These are phyloP conservation scores for Nakataea oryzae DNA, from an alignment of 2,329 filamentous ascomycete genomes.

Conservation along the genomic window DNA sequence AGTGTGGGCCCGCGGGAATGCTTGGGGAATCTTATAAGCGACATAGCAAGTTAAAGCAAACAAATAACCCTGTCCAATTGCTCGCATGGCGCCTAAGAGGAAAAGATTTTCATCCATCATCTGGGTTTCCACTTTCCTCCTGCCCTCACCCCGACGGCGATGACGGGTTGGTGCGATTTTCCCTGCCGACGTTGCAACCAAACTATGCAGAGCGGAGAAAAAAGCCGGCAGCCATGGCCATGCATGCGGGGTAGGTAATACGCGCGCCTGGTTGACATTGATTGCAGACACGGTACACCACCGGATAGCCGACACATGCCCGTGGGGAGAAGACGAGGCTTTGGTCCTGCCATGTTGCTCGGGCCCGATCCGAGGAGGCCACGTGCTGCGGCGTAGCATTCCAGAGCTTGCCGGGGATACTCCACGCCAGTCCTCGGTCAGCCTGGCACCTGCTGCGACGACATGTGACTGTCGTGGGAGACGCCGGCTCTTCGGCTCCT, in stretches of 20 bases:
- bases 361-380: background rate
- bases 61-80: background rate
- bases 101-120: background rate
- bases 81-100: background rate
- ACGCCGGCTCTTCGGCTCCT: background rate
- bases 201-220: background rate
- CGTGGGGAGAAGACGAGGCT: background rate
- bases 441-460: background rate
- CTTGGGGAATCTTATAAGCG: background rate
- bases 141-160: background rate
- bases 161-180: background rate
- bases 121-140: too few species aligned
- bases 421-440: background rate
- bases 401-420: background rate
- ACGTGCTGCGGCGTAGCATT: background rate
- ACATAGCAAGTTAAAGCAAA: background rate
- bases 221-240: background rate
- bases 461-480: background rate
- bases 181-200: background rate
- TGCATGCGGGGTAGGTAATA: background rate
- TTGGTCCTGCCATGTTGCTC: background rate
- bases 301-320: background rate
- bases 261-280: too few species aligned
- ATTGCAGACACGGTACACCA: too few species aligned
- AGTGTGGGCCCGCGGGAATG: background rate